These are phyloP conservation scores for Botrytis tulipae DNA, from an alignment of 2,329 filamentous ascomycete species.

Conservation along the genomic window DNA sequence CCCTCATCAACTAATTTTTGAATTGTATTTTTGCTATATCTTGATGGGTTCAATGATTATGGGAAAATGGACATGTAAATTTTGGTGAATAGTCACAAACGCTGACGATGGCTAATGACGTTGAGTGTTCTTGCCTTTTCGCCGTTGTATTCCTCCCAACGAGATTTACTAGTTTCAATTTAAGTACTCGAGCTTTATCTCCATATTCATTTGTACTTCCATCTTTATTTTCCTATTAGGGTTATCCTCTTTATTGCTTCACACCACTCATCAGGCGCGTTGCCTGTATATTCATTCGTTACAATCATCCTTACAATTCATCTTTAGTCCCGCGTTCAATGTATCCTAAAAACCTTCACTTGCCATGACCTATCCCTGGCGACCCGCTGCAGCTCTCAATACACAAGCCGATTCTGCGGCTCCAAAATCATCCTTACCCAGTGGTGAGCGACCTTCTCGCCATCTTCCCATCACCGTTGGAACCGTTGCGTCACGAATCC, in stretches of 20 bases:
- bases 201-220: not conserved
- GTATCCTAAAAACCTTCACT: not conserved
- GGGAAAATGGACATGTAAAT: not conserved
- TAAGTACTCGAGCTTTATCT: not conserved
- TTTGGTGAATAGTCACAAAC: not conserved
- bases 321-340: not conserved
- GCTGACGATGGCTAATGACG: not conserved
- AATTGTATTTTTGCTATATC: not conserved
- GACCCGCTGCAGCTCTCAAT: slow-evolving; percentile 21
- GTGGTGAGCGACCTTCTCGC: not conserved
- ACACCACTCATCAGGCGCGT: not conserved
- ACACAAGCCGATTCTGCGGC: slow-evolving; percentile 14
- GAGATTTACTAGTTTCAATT: not conserved
- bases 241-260: not conserved
- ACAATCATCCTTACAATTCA: slow-evolving; percentile 7
- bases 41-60: not conserved
- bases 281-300: slow-evolving; percentile 13
- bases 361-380: slow-evolving; percentile 32
- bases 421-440: not conserved
- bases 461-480: slow-evolving; percentile 35
- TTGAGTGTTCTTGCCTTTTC: slow-evolving; percentile 22
- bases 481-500: slow-evolving; percentile 40
- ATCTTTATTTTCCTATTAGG: slow-evolving; percentile 8
- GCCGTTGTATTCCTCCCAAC: not conserved
- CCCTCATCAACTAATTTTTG: not conserved